These are phyloP conservation scores for Monilinia fructigena DNA, from an alignment of 2,329 filamentous ascomycete species.

Conservation along the genomic window DNA sequence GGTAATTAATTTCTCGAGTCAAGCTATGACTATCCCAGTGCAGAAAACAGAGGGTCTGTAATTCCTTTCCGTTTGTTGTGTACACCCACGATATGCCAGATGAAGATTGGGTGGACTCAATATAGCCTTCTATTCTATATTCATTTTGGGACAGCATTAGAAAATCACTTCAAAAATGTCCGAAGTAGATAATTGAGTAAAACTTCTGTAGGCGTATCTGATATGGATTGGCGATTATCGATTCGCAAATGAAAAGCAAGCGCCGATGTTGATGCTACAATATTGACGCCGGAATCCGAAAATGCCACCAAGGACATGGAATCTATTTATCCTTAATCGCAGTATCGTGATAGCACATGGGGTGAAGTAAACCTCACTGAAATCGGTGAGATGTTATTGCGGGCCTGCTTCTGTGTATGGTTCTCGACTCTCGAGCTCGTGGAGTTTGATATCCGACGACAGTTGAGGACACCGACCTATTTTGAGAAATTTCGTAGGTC, in stretches of 20 bases:
- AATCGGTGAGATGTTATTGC: background rate
- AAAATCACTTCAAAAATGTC: background rate
- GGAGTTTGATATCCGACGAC: background rate
- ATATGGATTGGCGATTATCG: conserved; percentile 2
- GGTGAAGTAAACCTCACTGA: background rate
- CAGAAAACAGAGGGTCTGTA: background rate
- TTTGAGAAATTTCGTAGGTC: too few relatives aligned
- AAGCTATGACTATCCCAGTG: background rate
- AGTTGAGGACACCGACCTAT: too few relatives aligned
- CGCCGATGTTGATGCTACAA: background rate
- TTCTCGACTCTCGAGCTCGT: background rate
- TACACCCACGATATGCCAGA: background rate
- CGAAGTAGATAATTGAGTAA: background rate
- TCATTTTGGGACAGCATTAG: background rate
- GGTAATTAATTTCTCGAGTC: background rate
- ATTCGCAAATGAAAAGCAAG: background rate
- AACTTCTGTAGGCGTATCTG: background rate
- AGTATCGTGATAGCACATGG: too few relatives aligned
- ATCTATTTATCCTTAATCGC: background rate
- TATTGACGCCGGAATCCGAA: background rate
- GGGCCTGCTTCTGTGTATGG: background rate
- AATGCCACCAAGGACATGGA: background rate
- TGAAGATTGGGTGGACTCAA: background rate
- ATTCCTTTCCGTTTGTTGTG: background rate
- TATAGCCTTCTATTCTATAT: background rate